Evolutionary conservation across 2,329 filamentous ascomycete species (phyloP), one percentile per base, ranked within the genome.

Genomic region (Rhexocercosporidium sp.): DNA sequence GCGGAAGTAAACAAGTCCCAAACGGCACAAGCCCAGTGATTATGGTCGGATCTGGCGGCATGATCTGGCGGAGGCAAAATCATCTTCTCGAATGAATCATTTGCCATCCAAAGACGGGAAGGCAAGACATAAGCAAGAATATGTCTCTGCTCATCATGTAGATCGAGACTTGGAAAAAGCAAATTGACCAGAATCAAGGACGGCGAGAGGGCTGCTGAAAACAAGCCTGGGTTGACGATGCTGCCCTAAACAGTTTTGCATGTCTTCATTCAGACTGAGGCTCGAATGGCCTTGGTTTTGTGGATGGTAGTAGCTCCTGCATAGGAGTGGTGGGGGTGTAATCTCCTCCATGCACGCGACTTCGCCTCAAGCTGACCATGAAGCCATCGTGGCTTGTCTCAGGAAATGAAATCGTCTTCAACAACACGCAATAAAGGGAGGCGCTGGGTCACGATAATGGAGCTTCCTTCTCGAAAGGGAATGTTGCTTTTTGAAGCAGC

Each of bases 341-440:
- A 54, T 34, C 27, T 34, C 27, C 27, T 18, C 8, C 27, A 31
- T 54, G 51, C 51, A 54, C 51, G 27, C 29, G 16, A 54, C 51
- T 34, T n/a, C 51, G 16, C 34, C 14, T 34, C 51, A 54, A 31
- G 31, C n/a, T 56, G n/a, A n/a, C n/a, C 18, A 12, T 56, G 53
- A 56, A 56, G n/a, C 53, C 31, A 56, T 22, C 53, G 29, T 56
- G 53, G 53, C 53, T 56, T 34, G 3, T 37, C 16, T 56, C n/a
- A 56, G n/a, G 11, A 14, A 37, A 31, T 20, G 51, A 29, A 56
- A 14, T 4, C 11, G 2, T 22, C n/a, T 25, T 56, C 18, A n/a
- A 56, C 18, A 37, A 56, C n/a, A 56, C 9, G 20, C 31, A 11
- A 37, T 25, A 54, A 14, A 39, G 27, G 12, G 53, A 51, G 20